Conservation (phyloP, 2,329 filamentous ascomycete genomes). For the Zasmidium cellare region DNA sequence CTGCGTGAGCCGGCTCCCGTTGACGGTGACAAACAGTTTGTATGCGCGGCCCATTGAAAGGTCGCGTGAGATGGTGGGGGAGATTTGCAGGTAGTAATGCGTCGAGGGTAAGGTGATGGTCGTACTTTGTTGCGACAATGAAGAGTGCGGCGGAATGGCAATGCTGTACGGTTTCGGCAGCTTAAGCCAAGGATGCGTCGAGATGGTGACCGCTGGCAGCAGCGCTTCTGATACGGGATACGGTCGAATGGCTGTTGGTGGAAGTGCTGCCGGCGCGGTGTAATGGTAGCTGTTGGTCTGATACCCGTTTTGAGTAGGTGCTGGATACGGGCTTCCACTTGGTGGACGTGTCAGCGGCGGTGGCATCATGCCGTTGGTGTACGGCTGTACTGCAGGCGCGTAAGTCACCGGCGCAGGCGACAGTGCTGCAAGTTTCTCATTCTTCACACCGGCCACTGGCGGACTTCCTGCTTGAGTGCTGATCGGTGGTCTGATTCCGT, state of each 20-base stretch:
- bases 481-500: slow-evolving; percentile 38
- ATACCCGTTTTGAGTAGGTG: slow-evolving; percentile 5
- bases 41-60: slow-evolving; percentile 68
- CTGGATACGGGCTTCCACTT: slow-evolving; percentile 30
- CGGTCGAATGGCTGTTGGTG: slow-evolving; percentile 25
- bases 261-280: slow-evolving; percentile 40
- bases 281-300: slow-evolving; percentile 31
- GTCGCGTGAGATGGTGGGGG: slow-evolving; percentile 59
- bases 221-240: slow-evolving; percentile 59
- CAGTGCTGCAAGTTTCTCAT: slow-evolving; percentile 37
- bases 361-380: slow-evolving; percentile 34
- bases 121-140: slow-evolving; percentile 68
- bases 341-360: slow-evolving; percentile 29
- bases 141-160: slow-evolving; percentile 64
- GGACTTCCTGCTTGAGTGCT: slow-evolving; percentile 38
- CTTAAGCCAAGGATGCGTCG: slow-evolving; percentile 67
- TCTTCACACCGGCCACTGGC: slow-evolving; percentile 40
- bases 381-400: slow-evolving; percentile 26
- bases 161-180: slow-evolving; percentile 60
- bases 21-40: slow-evolving; percentile 73
- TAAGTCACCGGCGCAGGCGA: slow-evolving; percentile 42
- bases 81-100: slow-evolving; percentile 71
- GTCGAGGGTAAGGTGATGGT: slow-evolving; percentile 68
- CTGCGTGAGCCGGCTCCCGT: slow-evolving; percentile 61
- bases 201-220: slow-evolving; percentile 65